phyloP scores from a whole-genome alignment of 1,284 basidiomycete genomes.

The Malassezia brasiliensis region DNA sequence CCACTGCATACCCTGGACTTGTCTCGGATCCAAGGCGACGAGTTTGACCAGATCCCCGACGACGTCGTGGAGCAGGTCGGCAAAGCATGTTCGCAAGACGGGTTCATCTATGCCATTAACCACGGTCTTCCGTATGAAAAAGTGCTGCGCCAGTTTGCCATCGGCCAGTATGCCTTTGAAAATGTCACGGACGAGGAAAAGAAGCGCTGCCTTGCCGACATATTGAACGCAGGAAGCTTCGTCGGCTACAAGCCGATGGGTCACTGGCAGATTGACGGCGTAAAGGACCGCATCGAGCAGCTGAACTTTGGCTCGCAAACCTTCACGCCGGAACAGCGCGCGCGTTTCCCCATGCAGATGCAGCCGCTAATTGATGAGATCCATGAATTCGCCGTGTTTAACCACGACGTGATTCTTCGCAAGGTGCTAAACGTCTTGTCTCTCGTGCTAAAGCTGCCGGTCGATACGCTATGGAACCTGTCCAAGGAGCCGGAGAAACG shows the following conservation, averaged over 20 bases:
- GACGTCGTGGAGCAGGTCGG: conserved; percentile 33
- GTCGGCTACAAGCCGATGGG: conserved; percentile 51
- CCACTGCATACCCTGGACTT: conserved; percentile 42
- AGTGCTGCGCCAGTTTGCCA: conserved; percentile 43
- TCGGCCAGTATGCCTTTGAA: conserved; percentile 44
- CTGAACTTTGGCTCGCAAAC: conserved; percentile 50
- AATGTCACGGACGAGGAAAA: conserved; percentile 35
- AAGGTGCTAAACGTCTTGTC: conserved; percentile 51
- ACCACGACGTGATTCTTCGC: conserved; percentile 47
- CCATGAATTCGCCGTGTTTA: conserved; percentile 47
- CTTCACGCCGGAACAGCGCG: conserved; percentile 26
- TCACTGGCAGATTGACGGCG: conserved; percentile 49
- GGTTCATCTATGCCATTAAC: conserved; percentile 46
- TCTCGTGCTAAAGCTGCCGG: conserved; percentile 50
- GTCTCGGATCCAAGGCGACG: conserved; percentile 30
- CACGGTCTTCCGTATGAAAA: conserved; percentile 39
- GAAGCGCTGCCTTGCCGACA: conserved; percentile 37
- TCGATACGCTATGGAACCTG: conserved; percentile 50
- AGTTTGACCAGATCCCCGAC: conserved; percentile 33
- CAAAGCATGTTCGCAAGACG: conserved; percentile 32
- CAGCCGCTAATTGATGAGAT: conserved; percentile 47
- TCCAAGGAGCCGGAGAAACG: conserved; percentile 48
- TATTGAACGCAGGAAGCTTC: conserved; percentile 34
- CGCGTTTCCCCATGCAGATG: conserved; percentile 29
- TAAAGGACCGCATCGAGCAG: conserved; percentile 50